Base-by-base conservation (phyloP, 2,329 filamentous ascomycete species). In the Shiraia sp. region DNA sequence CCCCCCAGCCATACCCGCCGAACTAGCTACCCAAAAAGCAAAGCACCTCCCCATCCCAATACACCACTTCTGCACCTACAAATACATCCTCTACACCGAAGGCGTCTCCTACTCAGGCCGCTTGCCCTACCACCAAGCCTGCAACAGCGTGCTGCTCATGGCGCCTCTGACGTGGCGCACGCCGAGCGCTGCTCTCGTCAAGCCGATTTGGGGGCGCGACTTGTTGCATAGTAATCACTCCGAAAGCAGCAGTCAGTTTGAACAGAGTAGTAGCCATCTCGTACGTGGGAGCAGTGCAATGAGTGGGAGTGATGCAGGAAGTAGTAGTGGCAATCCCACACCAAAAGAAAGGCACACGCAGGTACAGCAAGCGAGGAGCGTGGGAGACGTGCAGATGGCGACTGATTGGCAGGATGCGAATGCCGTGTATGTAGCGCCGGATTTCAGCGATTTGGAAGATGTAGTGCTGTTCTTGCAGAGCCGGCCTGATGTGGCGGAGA, bases 31-130 rank as follows among this genome's bases (percentile, higher is more conserved):
- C n/a, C n/a, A n/a, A n/a, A n/a, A n/a, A n/a, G n/a, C n/a, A n/a
- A n/a, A n/a, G n/a, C n/a, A n/a, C n/a, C n/a, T n/a, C n/a, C n/a
- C n/a, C n/a, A n/a, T n/a, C n/a, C 10, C 13, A 3, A 53, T 57
- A 25, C 45, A 57, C 14, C 36, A 49, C 1, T 57, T 57, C 26
- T 57, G 54, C 32, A 26, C 29, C 16, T 53, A 50, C 32, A 57
- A 40, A 30, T 55, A 57, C 28, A 39, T 55, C 3, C 34, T 57
- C 25, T 57, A 57, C 39, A 53, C 54, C 2, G 54, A 57, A 36
- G 54, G 54, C 10, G 54, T 57, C 16, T 53, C 49, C 9, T 57
- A 55, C 31, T 53, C 49, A 10, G 54, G 54, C 8, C 22, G 54
- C 9, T 26, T 55, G 36, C 40, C 51, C 13, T 57, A 51, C 29